phyloP scores from a whole-genome alignment of 108 stramenopile species.

The Bacterosira constricta region DNA sequence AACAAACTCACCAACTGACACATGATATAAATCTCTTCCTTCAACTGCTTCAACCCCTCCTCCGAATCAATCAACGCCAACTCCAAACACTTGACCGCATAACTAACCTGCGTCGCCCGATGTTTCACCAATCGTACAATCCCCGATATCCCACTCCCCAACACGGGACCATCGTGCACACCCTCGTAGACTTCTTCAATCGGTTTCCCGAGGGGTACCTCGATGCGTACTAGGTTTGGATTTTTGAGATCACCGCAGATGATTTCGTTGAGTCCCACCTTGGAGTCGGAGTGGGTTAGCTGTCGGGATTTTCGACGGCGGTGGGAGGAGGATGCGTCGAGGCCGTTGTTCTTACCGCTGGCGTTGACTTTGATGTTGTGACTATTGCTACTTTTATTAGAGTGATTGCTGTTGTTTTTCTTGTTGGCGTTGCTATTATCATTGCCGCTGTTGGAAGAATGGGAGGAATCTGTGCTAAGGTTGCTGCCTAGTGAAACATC shows the following conservation, averaged over 20 bases:
- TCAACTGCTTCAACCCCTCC: slow-evolving; percentile 72
- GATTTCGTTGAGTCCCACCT: slow-evolving; percentile 40
- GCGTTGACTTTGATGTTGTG: too few relatives aligned
- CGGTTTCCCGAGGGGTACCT: slow-evolving; percentile 88
- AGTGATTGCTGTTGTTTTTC: too few relatives aligned
- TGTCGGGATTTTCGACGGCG: slow-evolving; percentile 27
- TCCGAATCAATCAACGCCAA: slow-evolving; percentile 76
- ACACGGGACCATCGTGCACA: slow-evolving; percentile 80
- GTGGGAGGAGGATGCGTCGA: too few relatives aligned
- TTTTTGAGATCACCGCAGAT: slow-evolving; percentile 33
- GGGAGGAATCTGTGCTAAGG: too few relatives aligned
- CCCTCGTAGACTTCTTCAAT: slow-evolving; percentile 89
- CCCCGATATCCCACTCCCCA: slow-evolving; percentile 84
- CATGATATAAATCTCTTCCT: slow-evolving; percentile 90
- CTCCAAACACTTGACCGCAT: slow-evolving; percentile 88
- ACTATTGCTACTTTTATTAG: too few relatives aligned
- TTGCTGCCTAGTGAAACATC: too few relatives aligned
- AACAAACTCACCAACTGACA: slow-evolving; percentile 66
- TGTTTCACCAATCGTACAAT: slow-evolving; percentile 80
- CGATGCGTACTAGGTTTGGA: slow-evolving; percentile 79
- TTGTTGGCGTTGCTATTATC: too few relatives aligned
- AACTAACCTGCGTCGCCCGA: slow-evolving; percentile 67
- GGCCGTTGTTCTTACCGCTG: too few relatives aligned
- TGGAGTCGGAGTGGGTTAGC: slow-evolving; percentile 33
- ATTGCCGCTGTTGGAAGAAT: too few relatives aligned